phyloP scores from a whole-genome alignment of 1,284 basidiomycete genomes.

The Boletus sp. region DNA sequence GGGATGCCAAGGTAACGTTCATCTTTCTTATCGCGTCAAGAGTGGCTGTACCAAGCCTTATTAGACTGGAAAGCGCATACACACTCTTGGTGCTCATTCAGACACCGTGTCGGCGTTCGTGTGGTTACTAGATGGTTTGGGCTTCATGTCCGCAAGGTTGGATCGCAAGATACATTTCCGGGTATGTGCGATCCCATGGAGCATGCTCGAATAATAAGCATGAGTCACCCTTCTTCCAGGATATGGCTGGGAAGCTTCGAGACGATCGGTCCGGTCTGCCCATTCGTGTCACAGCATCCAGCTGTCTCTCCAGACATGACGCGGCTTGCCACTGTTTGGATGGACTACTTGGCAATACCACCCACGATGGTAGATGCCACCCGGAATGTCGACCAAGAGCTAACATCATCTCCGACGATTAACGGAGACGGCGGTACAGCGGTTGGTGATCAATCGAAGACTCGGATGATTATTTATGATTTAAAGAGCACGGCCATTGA shows the following conservation, averaged over 20 bases:
- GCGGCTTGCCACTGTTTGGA: constrained; percentile 80
- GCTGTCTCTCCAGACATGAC: constrained; percentile 83
- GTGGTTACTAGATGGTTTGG: constrained; percentile 86
- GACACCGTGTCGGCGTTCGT: constrained; percentile 85
- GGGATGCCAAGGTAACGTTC: constrained; percentile 72
- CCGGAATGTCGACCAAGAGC: constrained; percentile 34
- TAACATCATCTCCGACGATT: constrained; percentile 33
- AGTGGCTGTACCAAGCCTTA: constrained; percentile 1
- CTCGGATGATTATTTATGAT: constrained; percentile 75
- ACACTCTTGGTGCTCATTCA: constrained; percentile 65
- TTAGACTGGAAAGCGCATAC: constrained; percentile 67
- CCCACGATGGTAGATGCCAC: constrained; percentile 32
- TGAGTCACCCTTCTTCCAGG: constrained; percentile 46
- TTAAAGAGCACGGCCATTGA: constrained; percentile 59
- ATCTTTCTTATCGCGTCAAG: constrained; percentile 1
- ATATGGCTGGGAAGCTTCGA: constrained; percentile 65
- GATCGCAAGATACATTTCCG: constrained; percentile 88
- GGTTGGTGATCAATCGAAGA: constrained; percentile 44
- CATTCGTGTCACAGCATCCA: constrained; percentile 86
- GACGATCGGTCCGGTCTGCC: constrained; percentile 70
- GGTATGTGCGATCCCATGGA: constrained; percentile 48
- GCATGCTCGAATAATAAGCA: constrained; percentile 9
- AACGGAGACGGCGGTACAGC: constrained; percentile 36
- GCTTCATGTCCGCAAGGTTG: constrained; percentile 88
- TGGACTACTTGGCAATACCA: constrained; percentile 42